A percentile compares a stretch with the other conserved stretches of the same genome.
Evolutionary conservation across 1,284 basidiomycete species (phyloP).

Genomic region (Sanghuangporus baumii): DNA sequence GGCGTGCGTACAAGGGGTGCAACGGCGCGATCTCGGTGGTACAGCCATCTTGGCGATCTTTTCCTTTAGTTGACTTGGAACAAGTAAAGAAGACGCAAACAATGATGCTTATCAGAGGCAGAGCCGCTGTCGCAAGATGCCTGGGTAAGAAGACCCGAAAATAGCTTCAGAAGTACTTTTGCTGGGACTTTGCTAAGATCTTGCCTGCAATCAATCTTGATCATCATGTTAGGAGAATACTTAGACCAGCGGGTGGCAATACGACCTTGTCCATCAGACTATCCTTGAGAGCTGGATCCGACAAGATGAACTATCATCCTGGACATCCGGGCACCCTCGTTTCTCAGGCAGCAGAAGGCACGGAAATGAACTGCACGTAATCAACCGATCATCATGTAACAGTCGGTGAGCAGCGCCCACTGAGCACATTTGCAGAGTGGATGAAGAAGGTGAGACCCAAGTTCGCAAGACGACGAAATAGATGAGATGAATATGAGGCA

Average conservation of each 20-base stretch:
- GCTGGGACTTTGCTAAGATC: not conserved
- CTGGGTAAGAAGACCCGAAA: not conserved
- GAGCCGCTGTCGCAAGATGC: not conserved
- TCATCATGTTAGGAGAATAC: not conserved
- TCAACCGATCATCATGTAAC: not conserved
- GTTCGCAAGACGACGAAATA: no score
- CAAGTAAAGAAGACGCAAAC: not conserved
- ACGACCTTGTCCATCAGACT: not conserved
- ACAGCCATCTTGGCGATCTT: conserved; percentile 4
- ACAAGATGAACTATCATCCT: conserved; percentile 11
- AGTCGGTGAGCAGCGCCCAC: not conserved
- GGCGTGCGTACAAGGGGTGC: not conserved
- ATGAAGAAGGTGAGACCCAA: no score
- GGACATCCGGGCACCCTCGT: conserved; percentile 11
- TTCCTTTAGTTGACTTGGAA: not conserved
- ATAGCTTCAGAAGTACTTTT: not conserved
- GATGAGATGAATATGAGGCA: no score
- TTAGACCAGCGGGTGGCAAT: not conserved
- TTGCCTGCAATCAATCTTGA: not conserved
- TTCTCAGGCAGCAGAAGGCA: conserved; percentile 8
- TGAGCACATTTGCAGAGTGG: no score
- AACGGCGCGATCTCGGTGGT: conserved; percentile 1
- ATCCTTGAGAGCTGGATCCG: not conserved
- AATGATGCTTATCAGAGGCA: not conserved
- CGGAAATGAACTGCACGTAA: not conserved